A percentile compares a stretch with the other conserved stretches of the same genome.
phyloP scores from a whole-genome alignment of 371 early-diverging fungal genomes.

The Lichtheimia hyalospora region DNA sequence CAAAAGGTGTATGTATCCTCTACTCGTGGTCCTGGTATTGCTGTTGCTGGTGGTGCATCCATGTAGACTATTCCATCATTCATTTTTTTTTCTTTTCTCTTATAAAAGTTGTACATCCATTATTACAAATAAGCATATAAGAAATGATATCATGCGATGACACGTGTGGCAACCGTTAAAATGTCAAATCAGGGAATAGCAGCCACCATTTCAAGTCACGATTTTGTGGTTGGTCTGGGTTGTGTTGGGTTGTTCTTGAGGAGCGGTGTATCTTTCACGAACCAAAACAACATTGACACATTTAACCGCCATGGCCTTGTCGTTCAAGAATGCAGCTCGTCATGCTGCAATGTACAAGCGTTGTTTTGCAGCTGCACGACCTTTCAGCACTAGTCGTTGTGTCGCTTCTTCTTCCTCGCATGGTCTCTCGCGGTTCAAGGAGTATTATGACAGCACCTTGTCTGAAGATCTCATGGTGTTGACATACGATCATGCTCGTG shows the following conservation, averaged over 20 bases:
- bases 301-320: conserved; percentile 9
- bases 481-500: conserved; percentile 75
- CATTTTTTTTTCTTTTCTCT: neutral
- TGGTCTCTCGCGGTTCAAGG: conserved; percentile 71
- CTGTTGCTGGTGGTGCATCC: conserved; percentile 31
- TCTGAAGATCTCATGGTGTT: conserved; percentile 85
- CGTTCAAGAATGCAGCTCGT: conserved; percentile 10
- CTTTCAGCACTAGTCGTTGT: conserved; percentile 26
- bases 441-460: conserved; percentile 80
- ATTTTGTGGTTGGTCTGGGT: neutral
- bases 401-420: conserved; percentile 37
- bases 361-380: conserved; percentile 11
- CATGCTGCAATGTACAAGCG: conserved; percentile 2
- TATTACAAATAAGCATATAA: neutral
- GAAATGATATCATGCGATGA: no score
- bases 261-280: no score
- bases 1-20: conserved; percentile 62
- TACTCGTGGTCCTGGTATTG: conserved; percentile 64
- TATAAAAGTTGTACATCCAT: neutral
- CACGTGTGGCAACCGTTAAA: no score
- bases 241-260: neutral
- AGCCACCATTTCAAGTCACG: neutral
- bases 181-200: no score
- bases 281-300: no score
- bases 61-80: conserved; percentile 14